Evolutionary conservation across 768 basidiomycete species (phyloP).

Genomic region (Lepiota venenata): DNA sequence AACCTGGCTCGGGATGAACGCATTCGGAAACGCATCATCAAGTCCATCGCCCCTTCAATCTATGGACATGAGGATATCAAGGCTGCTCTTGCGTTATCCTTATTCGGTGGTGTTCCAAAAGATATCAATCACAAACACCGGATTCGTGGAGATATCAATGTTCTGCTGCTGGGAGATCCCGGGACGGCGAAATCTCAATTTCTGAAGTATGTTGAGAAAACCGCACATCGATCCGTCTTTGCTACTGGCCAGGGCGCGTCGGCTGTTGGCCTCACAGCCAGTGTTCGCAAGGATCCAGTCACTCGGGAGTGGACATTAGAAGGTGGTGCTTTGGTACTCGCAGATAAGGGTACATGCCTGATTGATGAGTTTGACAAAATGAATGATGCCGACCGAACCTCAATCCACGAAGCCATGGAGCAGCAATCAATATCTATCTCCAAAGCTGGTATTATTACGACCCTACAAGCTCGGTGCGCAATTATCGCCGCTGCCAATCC

Average conservation of each 20-base stretch:
- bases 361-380: slow-evolving; percentile 99
- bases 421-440: slow-evolving; percentile 99
- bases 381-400: slow-evolving; percentile 97
- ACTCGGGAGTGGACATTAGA: slow-evolving; percentile 99
- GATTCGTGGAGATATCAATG: slow-evolving; percentile 97
- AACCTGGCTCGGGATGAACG: slow-evolving; percentile 86
- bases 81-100: slow-evolving; percentile 90
- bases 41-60: slow-evolving; percentile 98
- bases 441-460: slow-evolving; percentile 98
- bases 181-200: slow-evolving; percentile 99
- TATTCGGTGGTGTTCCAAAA: slow-evolving; percentile 93
- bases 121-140: slow-evolving; percentile 96
- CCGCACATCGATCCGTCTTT: slow-evolving; percentile 95
- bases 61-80: slow-evolving; percentile 99
- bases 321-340: slow-evolving; percentile 96
- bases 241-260: slow-evolving; percentile 98
- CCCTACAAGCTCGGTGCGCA: slow-evolving; percentile 94
- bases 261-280: slow-evolving; percentile 97
- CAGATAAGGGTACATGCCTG: slow-evolving; percentile 95
- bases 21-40: slow-evolving; percentile 95
- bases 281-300: slow-evolving; percentile 97
- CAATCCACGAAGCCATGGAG: slow-evolving; percentile 99
- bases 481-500: slow-evolving; percentile 99
- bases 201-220: slow-evolving; percentile 98
- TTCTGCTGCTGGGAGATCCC: slow-evolving; percentile 94